A percentile compares a stretch with the other conserved stretches of the same genome.
phyloP scores from a whole-genome alignment of 257 asterid species.

The Avicennia marina region DNA sequence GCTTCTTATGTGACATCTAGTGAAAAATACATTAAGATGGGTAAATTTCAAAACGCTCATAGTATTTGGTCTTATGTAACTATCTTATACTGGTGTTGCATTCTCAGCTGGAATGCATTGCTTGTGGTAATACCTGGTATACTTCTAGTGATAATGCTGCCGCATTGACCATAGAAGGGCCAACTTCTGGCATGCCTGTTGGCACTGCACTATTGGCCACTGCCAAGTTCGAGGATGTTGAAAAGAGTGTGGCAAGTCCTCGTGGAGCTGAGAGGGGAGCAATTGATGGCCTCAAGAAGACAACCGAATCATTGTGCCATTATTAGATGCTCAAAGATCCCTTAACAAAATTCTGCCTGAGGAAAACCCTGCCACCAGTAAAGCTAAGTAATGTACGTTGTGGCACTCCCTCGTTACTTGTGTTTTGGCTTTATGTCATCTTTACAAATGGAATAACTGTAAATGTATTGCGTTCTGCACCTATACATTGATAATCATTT shows the following conservation, averaged over 20 bases:
- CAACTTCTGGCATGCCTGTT: constrained; percentile 35
- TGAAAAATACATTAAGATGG: too few relatives aligned
- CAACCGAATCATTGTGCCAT: too few relatives aligned
- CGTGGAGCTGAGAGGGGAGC: constrained; percentile 12
- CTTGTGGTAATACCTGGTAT: constrained; percentile 75
- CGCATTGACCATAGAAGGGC: constrained; percentile 51
- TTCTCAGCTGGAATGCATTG: constrained; percentile 67
- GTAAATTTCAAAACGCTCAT: too few relatives aligned
- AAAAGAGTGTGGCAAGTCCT: constrained; percentile 60
- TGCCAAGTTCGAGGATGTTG: constrained; percentile 61
- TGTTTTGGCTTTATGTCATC: too few relatives aligned
- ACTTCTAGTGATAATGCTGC: constrained; percentile 77
- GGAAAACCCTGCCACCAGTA: constrained; percentile 20
- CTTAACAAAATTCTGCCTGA: constrained; percentile 29
- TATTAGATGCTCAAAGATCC: constrained; percentile 31
- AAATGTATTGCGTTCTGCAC: too few relatives aligned
- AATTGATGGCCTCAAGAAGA: too few relatives aligned
- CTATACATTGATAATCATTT: too few relatives aligned
- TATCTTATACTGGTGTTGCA: too few relatives aligned
- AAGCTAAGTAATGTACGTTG: constrained; percentile 14
- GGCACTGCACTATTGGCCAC: constrained; percentile 64
- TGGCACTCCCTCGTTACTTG: too few relatives aligned
- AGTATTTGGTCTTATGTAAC: background rate
- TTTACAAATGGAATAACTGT: too few relatives aligned
- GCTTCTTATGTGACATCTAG: background rate